phyloP scores from a whole-genome alignment of 345 rosid species.

The Pistacia integerrima region DNA sequence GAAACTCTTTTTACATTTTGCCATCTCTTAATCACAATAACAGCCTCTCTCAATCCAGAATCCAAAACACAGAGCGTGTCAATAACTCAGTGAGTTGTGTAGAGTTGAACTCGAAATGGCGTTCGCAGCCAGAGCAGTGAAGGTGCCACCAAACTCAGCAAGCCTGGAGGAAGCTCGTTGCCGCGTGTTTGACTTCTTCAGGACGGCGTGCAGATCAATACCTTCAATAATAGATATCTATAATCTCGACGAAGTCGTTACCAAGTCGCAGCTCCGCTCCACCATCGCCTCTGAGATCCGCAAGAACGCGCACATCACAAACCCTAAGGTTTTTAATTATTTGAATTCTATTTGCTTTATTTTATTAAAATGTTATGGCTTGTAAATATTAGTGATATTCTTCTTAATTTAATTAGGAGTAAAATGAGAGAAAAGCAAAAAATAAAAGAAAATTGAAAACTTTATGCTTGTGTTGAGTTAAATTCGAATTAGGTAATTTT shows the following conservation, averaged over 20 bases:
- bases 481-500: too few relatives aligned
- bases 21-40: not conserved
- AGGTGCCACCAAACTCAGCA: conserved; percentile 85
- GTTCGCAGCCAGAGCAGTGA: conserved; percentile 60
- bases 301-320: conserved; percentile 65
- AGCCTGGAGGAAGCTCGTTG: conserved; percentile 79
- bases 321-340: conserved; percentile 67
- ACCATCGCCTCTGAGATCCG: conserved; percentile 86
- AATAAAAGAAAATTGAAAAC: too few relatives aligned
- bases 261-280: conserved; percentile 78
- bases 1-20: not conserved
- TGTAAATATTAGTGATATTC: too few relatives aligned
- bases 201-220: conserved; percentile 76
- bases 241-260: conserved; percentile 82
- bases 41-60: not conserved
- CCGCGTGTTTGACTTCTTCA: conserved; percentile 81
- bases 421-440: too few relatives aligned
- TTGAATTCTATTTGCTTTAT: too few relatives aligned
- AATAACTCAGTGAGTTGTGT: conserved; percentile 7
- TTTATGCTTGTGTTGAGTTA: too few relatives aligned
- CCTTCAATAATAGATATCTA: conserved; percentile 84
- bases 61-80: not conserved
- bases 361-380: too few relatives aligned
- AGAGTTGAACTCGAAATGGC: conserved; percentile 37
- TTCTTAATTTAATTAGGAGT: too few relatives aligned